Base-by-base conservation (phyloP, 176 grass and related monocot genomes). In the Neostapfia colusana region DNA sequence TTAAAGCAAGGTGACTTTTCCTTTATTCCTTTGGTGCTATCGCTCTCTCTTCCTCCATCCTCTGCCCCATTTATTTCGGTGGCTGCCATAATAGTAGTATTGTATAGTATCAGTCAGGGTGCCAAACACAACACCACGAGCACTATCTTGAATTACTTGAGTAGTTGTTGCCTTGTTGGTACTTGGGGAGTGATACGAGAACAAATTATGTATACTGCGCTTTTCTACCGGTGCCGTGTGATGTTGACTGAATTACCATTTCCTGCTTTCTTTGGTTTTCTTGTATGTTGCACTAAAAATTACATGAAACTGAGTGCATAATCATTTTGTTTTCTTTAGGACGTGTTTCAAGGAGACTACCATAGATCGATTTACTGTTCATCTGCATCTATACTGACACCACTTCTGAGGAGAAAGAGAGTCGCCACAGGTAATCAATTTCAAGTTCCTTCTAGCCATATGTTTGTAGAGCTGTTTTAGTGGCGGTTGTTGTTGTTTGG, bases 381-480 rank as follows among this genome's bases (percentile, higher is more conserved):
- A 31, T 31, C 31, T 31, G 31, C 31, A 31, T 31, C 31, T 31
- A 2, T 31, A 31, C 31, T 31, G 31, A 31, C 31, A 31, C 31
- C 64, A 57, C 46, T 73, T 66, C 11, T 36, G 6, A 57, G 67
- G 45, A 55, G 45, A 26, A 6, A 79, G 10, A 58, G 60, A 25
- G 15, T 64, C 45, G 25, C 10, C 68, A 42, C 82, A 72, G 85
- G 79, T 82, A 86, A 31, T 56, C 66, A 70, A 0, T 37, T 63
- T 69, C n/a, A 70, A 49, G 28, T 67, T 63, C 9, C 36, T 75
- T 79, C 61, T 34, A 40, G 16, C 17, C 61, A 21, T 75, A 67
- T 31, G 16, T 6, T 67, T 61, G 24, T 61, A 70, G 54, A 70
- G 55, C 14, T 56, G 39, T 59, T 61, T 26, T 27, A 28, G 13